These are phyloP conservation scores for Termitomyces sp. DNA, from an alignment of 768 basidiomycete species.

Conservation along the genomic window DNA sequence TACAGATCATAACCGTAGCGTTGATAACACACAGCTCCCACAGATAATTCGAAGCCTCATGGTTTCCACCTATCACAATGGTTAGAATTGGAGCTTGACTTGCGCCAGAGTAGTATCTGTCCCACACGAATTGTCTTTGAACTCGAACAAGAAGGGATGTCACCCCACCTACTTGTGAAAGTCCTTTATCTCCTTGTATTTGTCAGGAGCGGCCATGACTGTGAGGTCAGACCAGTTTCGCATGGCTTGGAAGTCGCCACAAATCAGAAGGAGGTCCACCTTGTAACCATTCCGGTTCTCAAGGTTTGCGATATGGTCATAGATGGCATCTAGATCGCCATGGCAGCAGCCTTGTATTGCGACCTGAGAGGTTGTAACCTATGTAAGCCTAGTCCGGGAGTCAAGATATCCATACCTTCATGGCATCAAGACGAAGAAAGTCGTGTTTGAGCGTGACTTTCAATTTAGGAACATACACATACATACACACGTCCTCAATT, in stretches of 20 bases:
- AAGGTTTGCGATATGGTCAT: conserved; percentile 60
- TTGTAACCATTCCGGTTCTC: conserved; percentile 61
- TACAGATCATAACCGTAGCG: not conserved
- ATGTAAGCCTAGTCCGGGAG: not conserved
- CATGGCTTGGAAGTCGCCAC: conserved; percentile 95
- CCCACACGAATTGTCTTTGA: not conserved
- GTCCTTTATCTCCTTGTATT: conserved; percentile 80
- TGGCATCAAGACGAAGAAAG: too few species aligned
- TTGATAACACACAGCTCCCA: conserved; percentile 78
- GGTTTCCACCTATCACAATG: conserved; percentile 95
- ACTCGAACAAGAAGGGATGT: not conserved
- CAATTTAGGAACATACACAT: too few species aligned
- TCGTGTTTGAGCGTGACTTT: too few species aligned
- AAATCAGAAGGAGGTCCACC: conserved; percentile 85
- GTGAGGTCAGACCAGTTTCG: conserved; percentile 82
- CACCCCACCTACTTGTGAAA: conserved; percentile 66
- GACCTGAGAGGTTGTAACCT: conserved; percentile 41
- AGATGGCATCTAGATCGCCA: conserved; percentile 88
- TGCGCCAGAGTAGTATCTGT: conserved; percentile 84
- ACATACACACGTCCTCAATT: too few species aligned
- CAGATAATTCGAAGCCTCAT: conserved; percentile 95
- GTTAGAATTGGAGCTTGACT: conserved; percentile 84
- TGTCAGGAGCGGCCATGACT: conserved; percentile 88
- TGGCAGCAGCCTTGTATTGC: conserved; percentile 96
- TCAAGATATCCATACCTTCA: not conserved